Conservation (phyloP, 1,284 basidiomycete genomes). For the Trichosporon sp. region DNA sequence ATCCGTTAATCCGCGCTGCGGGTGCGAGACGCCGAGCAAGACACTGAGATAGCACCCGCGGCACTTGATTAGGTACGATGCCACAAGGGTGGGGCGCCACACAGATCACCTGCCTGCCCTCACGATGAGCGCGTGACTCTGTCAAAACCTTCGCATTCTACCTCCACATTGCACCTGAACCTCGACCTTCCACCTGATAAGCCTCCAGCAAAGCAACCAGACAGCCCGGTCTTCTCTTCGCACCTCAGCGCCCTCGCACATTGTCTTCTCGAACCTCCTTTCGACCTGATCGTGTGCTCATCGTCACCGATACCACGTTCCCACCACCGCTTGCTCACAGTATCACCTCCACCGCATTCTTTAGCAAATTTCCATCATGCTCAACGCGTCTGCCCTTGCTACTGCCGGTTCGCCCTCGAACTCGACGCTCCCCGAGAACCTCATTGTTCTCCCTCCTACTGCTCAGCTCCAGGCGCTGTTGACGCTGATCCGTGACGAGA, state of each 20-base stretch:
- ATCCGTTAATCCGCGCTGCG: too few species aligned
- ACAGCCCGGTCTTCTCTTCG: background rate
- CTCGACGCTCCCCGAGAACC: conserved; percentile 24
- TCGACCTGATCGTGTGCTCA: background rate
- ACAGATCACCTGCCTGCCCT: background rate
- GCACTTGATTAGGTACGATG: background rate
- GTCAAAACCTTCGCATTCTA: background rate
- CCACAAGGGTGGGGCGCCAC: conserved; percentile 3
- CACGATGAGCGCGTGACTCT: background rate
- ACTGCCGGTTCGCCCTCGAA: background rate
- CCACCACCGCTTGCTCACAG: background rate
- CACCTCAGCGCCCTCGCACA: background rate
- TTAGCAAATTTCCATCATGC: conserved; percentile 1
- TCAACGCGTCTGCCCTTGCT: conserved; percentile 3
- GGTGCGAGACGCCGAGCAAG: too few species aligned
- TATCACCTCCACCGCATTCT: background rate
- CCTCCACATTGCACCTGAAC: background rate
- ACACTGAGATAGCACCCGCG: background rate
- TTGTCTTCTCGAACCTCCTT: background rate
- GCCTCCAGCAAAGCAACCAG: background rate
- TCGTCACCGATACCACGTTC: background rate
- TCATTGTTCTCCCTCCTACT: conserved; percentile 53
- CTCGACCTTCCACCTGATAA: background rate
- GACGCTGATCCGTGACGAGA: conserved; percentile 87
- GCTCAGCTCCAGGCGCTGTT: conserved; percentile 90